Base-by-base conservation (phyloP, 495 filamentous ascomycete species). In the Polyplosphaeria fusca region DNA sequence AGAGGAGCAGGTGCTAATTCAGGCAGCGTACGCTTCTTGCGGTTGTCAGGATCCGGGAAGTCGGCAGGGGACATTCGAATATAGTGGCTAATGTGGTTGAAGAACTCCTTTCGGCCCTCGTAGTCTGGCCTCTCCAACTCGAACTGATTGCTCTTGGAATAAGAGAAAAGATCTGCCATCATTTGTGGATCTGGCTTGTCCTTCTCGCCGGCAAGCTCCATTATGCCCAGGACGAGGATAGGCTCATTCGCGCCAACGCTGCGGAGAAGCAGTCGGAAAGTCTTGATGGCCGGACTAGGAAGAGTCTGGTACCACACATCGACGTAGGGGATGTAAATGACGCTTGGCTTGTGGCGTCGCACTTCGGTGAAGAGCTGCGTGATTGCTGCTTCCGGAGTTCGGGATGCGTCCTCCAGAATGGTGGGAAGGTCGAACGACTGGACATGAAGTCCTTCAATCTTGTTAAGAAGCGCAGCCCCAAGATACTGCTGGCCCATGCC, bases 401-500 rank as follows among this genome's bases (percentile, higher is more conserved):
- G 79, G 18, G 83, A 79, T 23, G 84, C 79, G 57, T 86, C 82
- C 58, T 82, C 86, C 32, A 93, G 71, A 43, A 96, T 72, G 4
- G 87, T 93, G 5, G 90, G 82, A 43, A 97, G 77, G 71, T 96
- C 93, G 69, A 98, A 92, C n/a, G 85, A 85, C 66, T 97, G 93
- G 3, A 98, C 87, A 72, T 96, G 89, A 5, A 97, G 77, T 38
- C 89, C 88, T 71, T 98, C 94, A 64, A 97, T 85, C 55, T 94
- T 82, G 68, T 95, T 86, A 40, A 97, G 71, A 32, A 96, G 71
- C 27, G 93, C 93, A n/a, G 80, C 82, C 19, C 88, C 86, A 47
- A 98, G 74, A 65, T 98, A 96, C 51, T 86, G 82, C 73, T 98
- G 93, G 0, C 93, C 93, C 92, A 97, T 96, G 1, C 93, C 93